phyloP scores from a whole-genome alignment of 352 stramenopile species.

The Phytophthora palmivora region DNA sequence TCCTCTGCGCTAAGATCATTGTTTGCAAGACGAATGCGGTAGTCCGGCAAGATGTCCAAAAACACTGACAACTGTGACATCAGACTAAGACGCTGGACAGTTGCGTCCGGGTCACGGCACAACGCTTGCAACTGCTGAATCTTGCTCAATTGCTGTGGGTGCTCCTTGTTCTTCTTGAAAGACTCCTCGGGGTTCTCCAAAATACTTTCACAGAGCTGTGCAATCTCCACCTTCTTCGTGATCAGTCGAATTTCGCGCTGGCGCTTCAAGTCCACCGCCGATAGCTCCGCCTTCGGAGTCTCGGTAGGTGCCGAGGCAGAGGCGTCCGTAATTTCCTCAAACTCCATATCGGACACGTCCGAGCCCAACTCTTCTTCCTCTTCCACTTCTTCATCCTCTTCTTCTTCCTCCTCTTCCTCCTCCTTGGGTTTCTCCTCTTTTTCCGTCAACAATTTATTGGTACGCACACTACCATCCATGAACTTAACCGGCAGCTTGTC shows the following conservation, averaged over 20 bases:
- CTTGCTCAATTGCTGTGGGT: constrained; percentile 80
- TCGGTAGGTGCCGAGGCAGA: constrained; percentile 16
- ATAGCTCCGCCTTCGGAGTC: constrained; percentile 23
- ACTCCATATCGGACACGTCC: constrained; percentile 85
- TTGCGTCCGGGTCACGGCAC: constrained; percentile 74
- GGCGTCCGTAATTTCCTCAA: constrained; percentile 69
- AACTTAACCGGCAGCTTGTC: constrained; percentile 88
- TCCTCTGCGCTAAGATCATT: constrained; percentile 78
- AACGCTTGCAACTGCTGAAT: constrained; percentile 80
- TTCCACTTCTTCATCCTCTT: constrained; percentile 48
- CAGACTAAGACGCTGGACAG: constrained; percentile 88
- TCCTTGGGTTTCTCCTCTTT: constrained; percentile 36
- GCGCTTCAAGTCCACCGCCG: constrained; percentile 63
- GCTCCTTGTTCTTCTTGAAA: constrained; percentile 89
- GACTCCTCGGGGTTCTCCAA: constrained; percentile 87
- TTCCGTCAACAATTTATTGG: constrained; percentile 76
- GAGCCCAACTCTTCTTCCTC: constrained; percentile 61
- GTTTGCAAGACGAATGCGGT: constrained; percentile 93
- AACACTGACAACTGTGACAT: constrained; percentile 96
- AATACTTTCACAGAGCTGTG: constrained; percentile 90
- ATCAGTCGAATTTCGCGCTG: constrained; percentile 75
- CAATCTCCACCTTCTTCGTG: constrained; percentile 91
- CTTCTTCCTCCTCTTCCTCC: constrained; percentile 40
- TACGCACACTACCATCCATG: constrained; percentile 84
- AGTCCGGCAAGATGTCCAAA: constrained; percentile 95